phyloP scores from a whole-genome alignment of 768 basidiomycete genomes.

The Mycena metata region DNA sequence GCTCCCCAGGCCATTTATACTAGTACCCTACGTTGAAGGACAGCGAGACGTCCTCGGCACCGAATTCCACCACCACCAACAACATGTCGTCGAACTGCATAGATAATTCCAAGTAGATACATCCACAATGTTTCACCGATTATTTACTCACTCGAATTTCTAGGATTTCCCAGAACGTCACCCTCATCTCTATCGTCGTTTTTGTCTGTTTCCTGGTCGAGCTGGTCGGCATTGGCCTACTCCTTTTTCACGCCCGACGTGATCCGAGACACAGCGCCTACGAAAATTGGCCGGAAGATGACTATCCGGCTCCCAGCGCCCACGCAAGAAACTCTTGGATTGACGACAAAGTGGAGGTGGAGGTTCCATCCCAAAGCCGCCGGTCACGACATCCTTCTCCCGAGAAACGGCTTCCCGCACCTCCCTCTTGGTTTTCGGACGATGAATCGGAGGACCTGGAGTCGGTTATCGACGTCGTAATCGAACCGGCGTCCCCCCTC shows the following conservation, averaged over 20 bases:
- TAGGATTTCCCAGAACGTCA: neutral
- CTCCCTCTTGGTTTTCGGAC: constrained; percentile 4
- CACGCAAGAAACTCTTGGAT: neutral
- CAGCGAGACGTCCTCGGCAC: neutral
- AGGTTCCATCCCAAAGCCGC: neutral
- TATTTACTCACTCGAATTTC: no score
- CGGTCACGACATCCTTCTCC: no score
- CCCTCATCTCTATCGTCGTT: constrained; percentile 3
- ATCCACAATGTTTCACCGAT: neutral
- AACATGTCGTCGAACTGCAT: no score
- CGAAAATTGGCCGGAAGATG: neutral
- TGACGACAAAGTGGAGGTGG: neutral
- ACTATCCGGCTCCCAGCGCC: neutral
- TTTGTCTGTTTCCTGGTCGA: constrained; percentile 12
- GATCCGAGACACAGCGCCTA: neutral
- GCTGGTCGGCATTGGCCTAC: constrained; percentile 1
- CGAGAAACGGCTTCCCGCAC: neutral
- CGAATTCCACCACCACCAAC: no score
- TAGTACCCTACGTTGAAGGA: neutral
- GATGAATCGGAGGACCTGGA: neutral
- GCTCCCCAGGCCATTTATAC: neutral
- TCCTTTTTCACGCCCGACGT: neutral
- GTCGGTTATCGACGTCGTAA: neutral
- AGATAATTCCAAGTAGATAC: no score
- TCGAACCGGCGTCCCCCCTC: constrained; percentile 8